Percentiles rank a stretch among this genome's conserved stretches.
Conservation (phyloP, 192 early-diverging fungal genomes). For the Neocallimastix lanati region DNA sequence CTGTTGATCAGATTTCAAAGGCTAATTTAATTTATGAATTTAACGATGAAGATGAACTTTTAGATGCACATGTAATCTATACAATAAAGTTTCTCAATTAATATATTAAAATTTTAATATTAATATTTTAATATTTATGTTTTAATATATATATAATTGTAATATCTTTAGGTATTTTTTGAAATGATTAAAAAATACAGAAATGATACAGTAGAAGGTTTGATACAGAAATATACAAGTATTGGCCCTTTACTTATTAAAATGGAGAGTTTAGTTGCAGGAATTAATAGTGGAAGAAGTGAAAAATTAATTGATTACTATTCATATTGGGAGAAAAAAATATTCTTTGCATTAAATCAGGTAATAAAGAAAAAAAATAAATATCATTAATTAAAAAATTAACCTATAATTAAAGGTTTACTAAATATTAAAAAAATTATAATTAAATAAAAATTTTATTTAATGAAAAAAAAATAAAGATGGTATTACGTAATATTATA, state of each 20-base stretch:
- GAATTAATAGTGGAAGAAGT: slow-evolving; percentile 39
- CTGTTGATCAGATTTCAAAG: slow-evolving; percentile 25
- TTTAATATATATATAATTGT: too few relatives aligned
- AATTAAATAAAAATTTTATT: too few relatives aligned
- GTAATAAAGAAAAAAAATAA: background rate
- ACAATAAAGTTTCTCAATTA: too few relatives aligned
- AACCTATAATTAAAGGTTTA: too few relatives aligned
- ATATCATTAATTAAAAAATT: too few relatives aligned
- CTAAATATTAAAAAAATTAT: too few relatives aligned
- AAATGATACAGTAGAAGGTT: slow-evolving; percentile 14
- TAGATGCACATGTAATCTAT: slow-evolving; percentile 38
- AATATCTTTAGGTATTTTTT: slow-evolving; percentile 50
- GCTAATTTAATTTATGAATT: slow-evolving; percentile 28
- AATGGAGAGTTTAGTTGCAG: slow-evolving; percentile 39
- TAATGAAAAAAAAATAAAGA: slow-evolving; percentile 16
- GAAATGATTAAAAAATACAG: slow-evolving; percentile 35
- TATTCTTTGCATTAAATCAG: slow-evolving; percentile 16
- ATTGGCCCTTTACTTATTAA: slow-evolving; percentile 43
- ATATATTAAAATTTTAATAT: too few relatives aligned
- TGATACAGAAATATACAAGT: slow-evolving; percentile 30
- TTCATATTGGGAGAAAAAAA: slow-evolving; percentile 26
- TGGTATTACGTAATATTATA: slow-evolving; percentile 31
- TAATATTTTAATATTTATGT: too few relatives aligned
- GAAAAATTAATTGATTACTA: slow-evolving; percentile 39
- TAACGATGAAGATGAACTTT: slow-evolving; percentile 14